A percentile compares a stretch with the other conserved stretches of the same genome.
Evolutionary conservation across 2,329 filamentous ascomycete genomes (phyloP).

Genomic region (Colletotrichum phormii): DNA sequence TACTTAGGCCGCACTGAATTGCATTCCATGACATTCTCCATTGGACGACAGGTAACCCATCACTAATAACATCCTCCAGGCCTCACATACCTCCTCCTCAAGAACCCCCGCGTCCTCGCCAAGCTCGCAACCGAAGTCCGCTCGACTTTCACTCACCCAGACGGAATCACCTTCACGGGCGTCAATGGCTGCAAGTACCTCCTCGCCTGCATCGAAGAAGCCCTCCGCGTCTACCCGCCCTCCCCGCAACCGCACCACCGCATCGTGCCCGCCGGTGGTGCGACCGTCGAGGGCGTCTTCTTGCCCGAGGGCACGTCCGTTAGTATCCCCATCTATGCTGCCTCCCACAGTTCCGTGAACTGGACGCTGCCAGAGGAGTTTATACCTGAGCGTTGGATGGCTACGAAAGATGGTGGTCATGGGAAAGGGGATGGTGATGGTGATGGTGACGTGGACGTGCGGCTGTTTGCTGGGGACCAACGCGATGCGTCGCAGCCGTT

Average conservation of each 20-base stretch:
- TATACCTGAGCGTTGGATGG: slow-evolving; percentile 58
- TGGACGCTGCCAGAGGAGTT: slow-evolving; percentile 59
- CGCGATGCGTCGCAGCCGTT: slow-evolving; percentile 60
- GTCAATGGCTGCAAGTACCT: slow-evolving; percentile 40
- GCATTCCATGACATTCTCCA: no score
- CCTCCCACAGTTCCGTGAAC: slow-evolving; percentile 37
- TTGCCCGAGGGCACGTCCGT: slow-evolving; percentile 49
- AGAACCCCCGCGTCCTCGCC: slow-evolving; percentile 43
- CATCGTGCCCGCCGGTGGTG: background rate
- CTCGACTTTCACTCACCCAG: slow-evolving; percentile 16
- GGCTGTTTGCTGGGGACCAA: slow-evolving; percentile 43
- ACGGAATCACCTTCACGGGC: slow-evolving; percentile 28
- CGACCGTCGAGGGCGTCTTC: slow-evolving; percentile 38
- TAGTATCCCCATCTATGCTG: slow-evolving; percentile 38
- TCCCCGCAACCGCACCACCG: slow-evolving; percentile 20
- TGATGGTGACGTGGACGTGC: background rate
- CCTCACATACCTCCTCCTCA: slow-evolving; percentile 42
- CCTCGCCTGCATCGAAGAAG: slow-evolving; percentile 41
- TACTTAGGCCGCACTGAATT: no score
- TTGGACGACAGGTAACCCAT: no score
- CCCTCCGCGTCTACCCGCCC: slow-evolving; percentile 40
- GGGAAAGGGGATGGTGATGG: background rate
- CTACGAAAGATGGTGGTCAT: background rate
- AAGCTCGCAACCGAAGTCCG: slow-evolving; percentile 48
- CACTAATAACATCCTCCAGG: slow-evolving; percentile 24